Base-by-base conservation (phyloP, 2,329 filamentous ascomycete genomes). In the Coniochaeta sp. region DNA sequence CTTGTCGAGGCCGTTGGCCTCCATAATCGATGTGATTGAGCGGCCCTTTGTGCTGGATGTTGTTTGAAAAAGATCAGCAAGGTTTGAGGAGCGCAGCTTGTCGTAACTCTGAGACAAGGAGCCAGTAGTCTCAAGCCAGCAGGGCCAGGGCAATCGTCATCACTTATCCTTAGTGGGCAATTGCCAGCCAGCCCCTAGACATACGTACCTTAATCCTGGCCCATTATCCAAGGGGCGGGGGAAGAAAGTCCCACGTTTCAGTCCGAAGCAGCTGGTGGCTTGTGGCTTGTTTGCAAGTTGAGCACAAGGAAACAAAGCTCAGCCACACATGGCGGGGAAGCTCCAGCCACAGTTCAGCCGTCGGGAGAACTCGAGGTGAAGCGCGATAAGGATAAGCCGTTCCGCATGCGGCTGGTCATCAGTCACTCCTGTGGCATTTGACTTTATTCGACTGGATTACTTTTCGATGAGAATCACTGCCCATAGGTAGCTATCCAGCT, bases 1-100 rank as follows among this genome's bases (percentile, higher is more conserved):
- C 71, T 82, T 85, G 61, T 74, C 76, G 50, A 83, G 71, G 14
- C 75, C 73, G 63, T 70, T 74, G 59, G 62, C 60, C 52, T 69
- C 67, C 68, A 68, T 69, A 17, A n/a, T 52, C 22, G 47, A 14
- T 3, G 24, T 40, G 19, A 9, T 16, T 24, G 50, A 34, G 57
- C 8, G 28, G 58, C 14, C 36, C 36, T 28, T 22, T 43, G 11
- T 14, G 19, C 19, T 6, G 19, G 26, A 31, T 52, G 36, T 44
- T 19, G 24, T 38, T 44, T n/a, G n/a, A 19, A 40, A 33, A 7
- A 60, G 22, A 62, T 33, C 34, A 58, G 28, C 36, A 52, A 11
- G 22, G 47, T 52, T 28, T 22, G 47, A 52, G 22, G n/a, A 28
- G 22, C n/a, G 47, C 47, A 52, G 47, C 47, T 47, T 47, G 43